A percentile compares a stretch with the other conserved stretches of the same genome.
phyloP scores from a whole-genome alignment of 805 yeast genomes.

The Ogataea nonfermentans region DNA sequence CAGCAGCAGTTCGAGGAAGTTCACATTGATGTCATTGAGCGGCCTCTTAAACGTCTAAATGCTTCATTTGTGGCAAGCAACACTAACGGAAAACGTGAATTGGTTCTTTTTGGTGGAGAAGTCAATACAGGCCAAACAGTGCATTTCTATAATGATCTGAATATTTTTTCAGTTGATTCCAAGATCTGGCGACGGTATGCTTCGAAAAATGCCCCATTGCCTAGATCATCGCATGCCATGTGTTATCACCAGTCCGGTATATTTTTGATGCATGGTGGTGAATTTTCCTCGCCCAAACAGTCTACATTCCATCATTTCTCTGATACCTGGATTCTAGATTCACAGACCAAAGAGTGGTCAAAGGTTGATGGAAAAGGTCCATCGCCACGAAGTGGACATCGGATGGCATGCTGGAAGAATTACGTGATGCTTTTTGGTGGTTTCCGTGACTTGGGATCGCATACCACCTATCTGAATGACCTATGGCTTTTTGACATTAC shows the following conservation, averaged over 20 bases:
- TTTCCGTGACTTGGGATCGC: slow-evolving; percentile 82
- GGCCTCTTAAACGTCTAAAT: slow-evolving; percentile 71
- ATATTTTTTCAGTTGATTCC: slow-evolving; percentile 68
- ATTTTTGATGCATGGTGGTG: slow-evolving; percentile 89
- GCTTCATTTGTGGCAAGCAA: slow-evolving; percentile 77
- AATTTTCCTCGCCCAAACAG: slow-evolving; percentile 94
- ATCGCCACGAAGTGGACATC: slow-evolving; percentile 85
- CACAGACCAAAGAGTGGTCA: slow-evolving; percentile 83
- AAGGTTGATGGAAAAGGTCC: slow-evolving; percentile 82
- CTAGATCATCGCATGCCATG: slow-evolving; percentile 92
- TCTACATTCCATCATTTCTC: slow-evolving; percentile 94
- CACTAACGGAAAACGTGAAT: slow-evolving; percentile 69
- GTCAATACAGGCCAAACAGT: slow-evolving; percentile 49
- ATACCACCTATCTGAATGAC: slow-evolving; percentile 81
- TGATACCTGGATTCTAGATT: slow-evolving; percentile 92
- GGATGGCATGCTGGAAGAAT: slow-evolving; percentile 91
- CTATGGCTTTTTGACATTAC: slow-evolving; percentile 91
- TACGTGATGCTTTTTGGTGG: slow-evolving; percentile 87
- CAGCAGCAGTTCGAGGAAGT: slow-evolving; percentile 79
- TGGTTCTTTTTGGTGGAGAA: slow-evolving; percentile 91
- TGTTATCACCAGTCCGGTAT: slow-evolving; percentile 90
- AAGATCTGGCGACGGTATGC: slow-evolving; percentile 76
- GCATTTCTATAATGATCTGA: slow-evolving; percentile 79
- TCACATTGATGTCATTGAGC: slow-evolving; percentile 50
- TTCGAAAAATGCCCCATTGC: slow-evolving; percentile 87